Percentiles rank a stretch among this genome's conserved stretches.
phyloP scores from a whole-genome alignment of 1,284 basidiomycete species.

The Polyporus tsugae region DNA sequence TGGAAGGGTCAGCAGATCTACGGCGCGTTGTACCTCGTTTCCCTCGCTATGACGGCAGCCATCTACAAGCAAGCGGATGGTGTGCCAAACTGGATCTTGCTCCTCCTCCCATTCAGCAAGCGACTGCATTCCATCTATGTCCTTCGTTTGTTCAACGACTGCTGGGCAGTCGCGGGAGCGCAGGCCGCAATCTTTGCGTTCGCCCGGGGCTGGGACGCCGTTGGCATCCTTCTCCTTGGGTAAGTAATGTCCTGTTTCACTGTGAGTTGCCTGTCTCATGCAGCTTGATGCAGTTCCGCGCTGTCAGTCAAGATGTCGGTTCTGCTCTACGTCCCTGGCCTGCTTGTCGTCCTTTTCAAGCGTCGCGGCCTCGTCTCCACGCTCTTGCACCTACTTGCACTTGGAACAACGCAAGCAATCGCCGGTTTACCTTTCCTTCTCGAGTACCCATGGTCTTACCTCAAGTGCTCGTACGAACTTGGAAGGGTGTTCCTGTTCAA shows the following conservation, averaged over 20 bases:
- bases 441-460: conserved; percentile 70
- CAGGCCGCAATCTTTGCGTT: conserved; percentile 70
- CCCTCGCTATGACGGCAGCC: conserved; percentile 68
- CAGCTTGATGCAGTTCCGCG: conserved; percentile 65
- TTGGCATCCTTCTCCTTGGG: conserved; percentile 80
- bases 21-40: conserved; percentile 73
- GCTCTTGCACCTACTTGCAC: conserved; percentile 59
- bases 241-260: conserved; percentile 46
- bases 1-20: conserved; percentile 83
- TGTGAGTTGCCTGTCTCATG: not conserved
- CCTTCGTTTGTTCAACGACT: conserved; percentile 95
- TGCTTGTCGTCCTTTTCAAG: conserved; percentile 84
- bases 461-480: conserved; percentile 86
- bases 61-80: conserved; percentile 74
- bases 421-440: conserved; percentile 81
- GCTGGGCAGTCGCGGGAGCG: conserved; percentile 77
- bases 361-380: conserved; percentile 70
- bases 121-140: conserved; percentile 94
- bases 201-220: conserved; percentile 63
- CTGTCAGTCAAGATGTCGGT: conserved; percentile 97
- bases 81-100: conserved; percentile 81
- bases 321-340: conserved; percentile 90
- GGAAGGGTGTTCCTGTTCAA: conserved; percentile 91
- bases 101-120: conserved; percentile 89
- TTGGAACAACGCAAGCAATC: conserved; percentile 65